Evolutionary conservation across 2,329 filamentous ascomycete species (phyloP), one percentile per base, ranked within the genome.

Genomic region (Fusarium staphyleae): DNA sequence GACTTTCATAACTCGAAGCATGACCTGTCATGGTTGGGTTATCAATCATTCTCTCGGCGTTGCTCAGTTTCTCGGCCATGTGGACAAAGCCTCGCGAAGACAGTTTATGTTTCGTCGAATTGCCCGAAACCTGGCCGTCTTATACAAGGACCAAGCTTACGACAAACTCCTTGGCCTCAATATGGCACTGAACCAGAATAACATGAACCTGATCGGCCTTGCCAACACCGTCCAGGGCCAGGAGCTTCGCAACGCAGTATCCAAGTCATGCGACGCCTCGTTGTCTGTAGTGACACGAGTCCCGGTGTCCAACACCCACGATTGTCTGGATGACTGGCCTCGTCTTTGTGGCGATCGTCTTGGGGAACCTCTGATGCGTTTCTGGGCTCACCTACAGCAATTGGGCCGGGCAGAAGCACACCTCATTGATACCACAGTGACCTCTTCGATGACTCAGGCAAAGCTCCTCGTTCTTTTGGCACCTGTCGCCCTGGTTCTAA

Each of bases 1-100:
- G 11, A 42, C 30, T 6, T 6, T 48, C 6, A 22, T 48, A 15
- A 33, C 46, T 15, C 46, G 30, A 11, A 48, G 46, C 30, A 48
- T 48, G 37, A 12, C 43, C 30, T 48, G 46, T 22, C 18, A 37
- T 8, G 37, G 46, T 14, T 48, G 37, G 46, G 37, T 48, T 35
- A 11, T 48, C 37, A 42, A 41, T 4, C 29, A 30, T 11, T 34
- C 28, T 5, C 36, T 42, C 18, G 29, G 45, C 11, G 29, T 16
- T 32, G 12, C 7, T 8, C 46, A 34, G 22, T 7, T 15, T 10
- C 16, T 22, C n/a, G 16, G 29, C 7, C 19, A 15, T 14, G 34
- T 36, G 26, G 8, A 41, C 6, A 5, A 5, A 14, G 11, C 14
- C 15, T n/a, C 14, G 14, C 14, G 12, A 7, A 7, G 8, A 9